Conservation (phyloP, 1,284 basidiomycete genomes). For the Trichosporon ovoides region DNA sequence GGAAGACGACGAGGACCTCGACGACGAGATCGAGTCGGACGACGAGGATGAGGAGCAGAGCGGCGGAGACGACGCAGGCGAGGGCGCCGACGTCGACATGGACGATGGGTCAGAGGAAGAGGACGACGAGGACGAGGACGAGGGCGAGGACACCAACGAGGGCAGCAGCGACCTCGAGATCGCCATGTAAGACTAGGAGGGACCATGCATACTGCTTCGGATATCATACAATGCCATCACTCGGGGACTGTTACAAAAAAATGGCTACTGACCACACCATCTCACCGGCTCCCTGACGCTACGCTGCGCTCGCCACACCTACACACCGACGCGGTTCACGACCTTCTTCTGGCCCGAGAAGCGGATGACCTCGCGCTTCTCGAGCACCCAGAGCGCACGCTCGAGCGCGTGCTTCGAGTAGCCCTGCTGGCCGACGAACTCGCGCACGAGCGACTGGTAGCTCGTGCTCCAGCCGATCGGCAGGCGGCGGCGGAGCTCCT, state of each 20-base stretch:
- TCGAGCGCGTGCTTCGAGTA: constrained; percentile 90
- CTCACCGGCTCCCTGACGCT: not conserved
- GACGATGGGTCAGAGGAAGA: constrained; percentile 52
- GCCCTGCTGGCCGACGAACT: constrained; percentile 90
- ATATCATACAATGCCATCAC: too few relatives aligned
- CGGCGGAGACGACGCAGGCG: constrained; percentile 18
- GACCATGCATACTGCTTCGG: too few relatives aligned
- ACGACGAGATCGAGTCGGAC: constrained; percentile 16
- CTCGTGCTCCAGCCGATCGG: constrained; percentile 97
- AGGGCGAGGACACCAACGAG: constrained; percentile 14
- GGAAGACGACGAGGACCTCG: constrained; percentile 17
- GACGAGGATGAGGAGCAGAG: constrained; percentile 18
- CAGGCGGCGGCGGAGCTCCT: constrained; percentile 77
- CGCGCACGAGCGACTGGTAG: constrained; percentile 87
- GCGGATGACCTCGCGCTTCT: constrained; percentile 89
- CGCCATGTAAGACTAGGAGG: constrained; percentile 10
- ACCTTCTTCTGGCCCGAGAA: constrained; percentile 67
- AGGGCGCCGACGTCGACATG: constrained; percentile 29
- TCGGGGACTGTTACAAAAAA: constrained; percentile 6
- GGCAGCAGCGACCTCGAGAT: constrained; percentile 18
- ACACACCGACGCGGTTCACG: constrained; percentile 42
- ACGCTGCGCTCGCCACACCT: constrained; percentile 7
- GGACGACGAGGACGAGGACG: constrained; percentile 52
- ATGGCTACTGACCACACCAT: not conserved
- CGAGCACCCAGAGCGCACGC: constrained; percentile 82